Conservation (phyloP, 1,284 basidiomycete genomes). For the Anthracocystis walkeri region DNA sequence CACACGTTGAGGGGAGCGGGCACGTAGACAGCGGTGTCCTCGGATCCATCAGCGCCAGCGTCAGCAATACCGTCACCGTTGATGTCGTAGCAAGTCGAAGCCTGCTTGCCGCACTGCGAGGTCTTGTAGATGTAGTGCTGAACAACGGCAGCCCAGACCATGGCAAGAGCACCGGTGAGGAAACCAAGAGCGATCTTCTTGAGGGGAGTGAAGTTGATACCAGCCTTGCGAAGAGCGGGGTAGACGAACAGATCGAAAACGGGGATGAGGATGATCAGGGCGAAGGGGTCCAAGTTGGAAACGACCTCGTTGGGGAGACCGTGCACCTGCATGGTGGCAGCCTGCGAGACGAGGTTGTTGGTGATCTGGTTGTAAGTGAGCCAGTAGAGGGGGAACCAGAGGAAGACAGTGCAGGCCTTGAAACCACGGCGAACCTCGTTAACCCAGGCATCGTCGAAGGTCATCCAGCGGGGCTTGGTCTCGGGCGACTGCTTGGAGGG, state of each 20-base stretch:
- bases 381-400: conserved; percentile 75
- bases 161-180: conserved; percentile 72
- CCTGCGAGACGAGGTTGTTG: conserved; percentile 78
- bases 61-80: conserved; percentile 49
- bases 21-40: conserved; percentile 20
- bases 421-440: conserved; percentile 84
- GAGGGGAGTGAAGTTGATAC: conserved; percentile 75
- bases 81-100: conserved; percentile 66
- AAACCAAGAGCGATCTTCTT: conserved; percentile 81
- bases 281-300: conserved; percentile 82
- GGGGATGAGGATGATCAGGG: conserved; percentile 71
- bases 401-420: conserved; percentile 86
- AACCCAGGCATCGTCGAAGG: conserved; percentile 75
- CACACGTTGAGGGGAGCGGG: conserved; percentile 68
- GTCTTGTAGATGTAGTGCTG: conserved; percentile 72
- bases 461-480: conserved; percentile 70
- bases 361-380: conserved; percentile 72
- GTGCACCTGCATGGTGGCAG: conserved; percentile 73
- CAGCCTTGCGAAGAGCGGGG: conserved; percentile 77
- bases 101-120: conserved; percentile 73
- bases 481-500: conserved; percentile 73
- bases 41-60: conserved; percentile 29
- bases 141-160: conserved; percentile 77
- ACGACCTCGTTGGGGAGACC: conserved; percentile 83
- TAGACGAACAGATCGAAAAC: conserved; percentile 75